Percentiles rank a stretch among this genome's conserved stretches.
Evolutionary conservation across 129 eudicot species (phyloP).

Genomic region (Logfia minima): DNA sequence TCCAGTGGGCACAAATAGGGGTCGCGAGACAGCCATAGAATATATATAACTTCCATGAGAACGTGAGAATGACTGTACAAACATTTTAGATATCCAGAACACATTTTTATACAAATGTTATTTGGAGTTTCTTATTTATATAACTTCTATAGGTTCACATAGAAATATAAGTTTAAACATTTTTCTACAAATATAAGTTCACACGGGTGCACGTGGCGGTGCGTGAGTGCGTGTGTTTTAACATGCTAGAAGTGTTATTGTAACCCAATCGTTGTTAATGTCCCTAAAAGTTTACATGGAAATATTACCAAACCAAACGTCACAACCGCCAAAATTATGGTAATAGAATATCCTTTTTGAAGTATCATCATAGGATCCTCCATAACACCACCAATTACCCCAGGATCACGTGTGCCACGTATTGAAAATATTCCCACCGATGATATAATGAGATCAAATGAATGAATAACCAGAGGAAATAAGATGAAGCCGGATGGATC

Average conservation of each 20-base stretch:
- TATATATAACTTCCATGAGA: neutral
- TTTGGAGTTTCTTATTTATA: too few relatives aligned
- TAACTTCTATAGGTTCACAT: too few relatives aligned
- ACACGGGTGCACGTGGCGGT: too few relatives aligned
- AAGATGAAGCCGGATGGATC: conserved; percentile 97
- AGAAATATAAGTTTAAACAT: too few relatives aligned
- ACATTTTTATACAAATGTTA: too few relatives aligned
- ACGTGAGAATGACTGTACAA: too few relatives aligned
- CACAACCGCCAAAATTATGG: conserved; percentile 79
- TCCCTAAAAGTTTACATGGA: conserved; percentile 14
- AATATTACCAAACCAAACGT: conserved; percentile 83
- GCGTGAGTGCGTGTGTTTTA: neutral
- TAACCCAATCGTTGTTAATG: neutral
- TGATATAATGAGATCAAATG: conserved; percentile 89
- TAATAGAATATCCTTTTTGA: conserved; percentile 90
- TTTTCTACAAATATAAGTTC: too few relatives aligned
- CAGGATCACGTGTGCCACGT: conserved; percentile 73
- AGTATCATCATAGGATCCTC: conserved; percentile 97
- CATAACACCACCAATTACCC: conserved; percentile 43
- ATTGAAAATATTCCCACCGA: conserved; percentile 91
- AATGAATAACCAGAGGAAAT: conserved; percentile 96
- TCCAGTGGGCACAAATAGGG: neutral
- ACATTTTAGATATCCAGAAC: too few relatives aligned
- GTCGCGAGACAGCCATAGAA: neutral
- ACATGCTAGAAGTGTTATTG: conserved; percentile 8